These are phyloP conservation scores for Trebouxia sp. DNA, from an alignment of 139 green algal species.

Conservation along the genomic window DNA sequence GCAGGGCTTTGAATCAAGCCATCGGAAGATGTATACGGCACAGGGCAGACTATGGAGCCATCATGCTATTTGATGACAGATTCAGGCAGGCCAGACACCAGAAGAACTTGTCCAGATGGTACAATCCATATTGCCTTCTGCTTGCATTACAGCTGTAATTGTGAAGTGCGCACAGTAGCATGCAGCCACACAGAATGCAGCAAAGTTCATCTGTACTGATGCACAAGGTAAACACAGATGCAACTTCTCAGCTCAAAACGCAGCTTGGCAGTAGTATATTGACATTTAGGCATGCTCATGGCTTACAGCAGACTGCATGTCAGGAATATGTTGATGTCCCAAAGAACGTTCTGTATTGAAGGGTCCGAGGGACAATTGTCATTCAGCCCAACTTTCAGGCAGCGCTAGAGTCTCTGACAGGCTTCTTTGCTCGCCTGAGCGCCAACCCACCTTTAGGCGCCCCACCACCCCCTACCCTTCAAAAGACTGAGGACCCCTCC, in stretches of 20 bases:
- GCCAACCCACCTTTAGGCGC: slow-evolving; percentile 53
- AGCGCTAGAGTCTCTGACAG: slow-evolving; percentile 42
- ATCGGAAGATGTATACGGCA: slow-evolving; percentile 94
- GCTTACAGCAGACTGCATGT: not conserved
- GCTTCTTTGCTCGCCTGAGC: slow-evolving; percentile 59
- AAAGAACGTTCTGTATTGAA: too few relatives aligned
- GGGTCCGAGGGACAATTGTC: slow-evolving; percentile 38
- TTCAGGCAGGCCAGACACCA: slow-evolving; percentile 61
- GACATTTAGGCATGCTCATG: not conserved
- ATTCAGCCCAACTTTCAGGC: slow-evolving; percentile 42
- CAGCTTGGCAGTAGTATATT: too few relatives aligned
- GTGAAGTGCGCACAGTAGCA: too few relatives aligned
- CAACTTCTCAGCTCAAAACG: not conserved
- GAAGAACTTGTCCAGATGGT: slow-evolving; percentile 71
- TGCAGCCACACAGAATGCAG: not conserved
- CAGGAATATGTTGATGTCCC: not conserved
- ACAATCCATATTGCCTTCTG: not conserved
- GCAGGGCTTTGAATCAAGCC: slow-evolving; percentile 64
- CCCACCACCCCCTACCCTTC: not conserved
- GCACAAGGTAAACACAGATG: not conserved
- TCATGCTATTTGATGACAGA: slow-evolving; percentile 93
- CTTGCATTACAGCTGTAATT: too few relatives aligned
- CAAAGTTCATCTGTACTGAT: not conserved
- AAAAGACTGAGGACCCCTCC: not conserved
- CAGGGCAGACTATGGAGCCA: slow-evolving; percentile 87